Evolutionary conservation across 805 yeast species (phyloP), one percentile per base, ranked within the genome.

Genomic region (Blastobotrys parvus): DNA sequence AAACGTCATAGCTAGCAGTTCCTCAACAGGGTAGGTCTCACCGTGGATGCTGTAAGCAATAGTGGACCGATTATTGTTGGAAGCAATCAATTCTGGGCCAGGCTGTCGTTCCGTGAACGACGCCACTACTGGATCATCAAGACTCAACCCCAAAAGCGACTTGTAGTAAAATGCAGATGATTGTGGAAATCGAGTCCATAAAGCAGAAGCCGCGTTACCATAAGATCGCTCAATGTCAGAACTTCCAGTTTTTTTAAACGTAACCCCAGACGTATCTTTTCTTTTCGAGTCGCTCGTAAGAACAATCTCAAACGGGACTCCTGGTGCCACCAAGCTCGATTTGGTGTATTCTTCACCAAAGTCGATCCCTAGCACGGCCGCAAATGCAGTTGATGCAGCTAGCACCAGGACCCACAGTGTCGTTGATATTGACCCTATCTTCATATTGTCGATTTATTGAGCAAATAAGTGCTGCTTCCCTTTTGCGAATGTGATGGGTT

Each of bases 201-300:
- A 67, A 0, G 84, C 71, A 16, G 76, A 69, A 1, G 88, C 82
- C n/a, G 79, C 72, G 1, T 86, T 74, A 3, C 97, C 97, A 58
- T 78, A 87, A 1, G 77, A 65, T 53, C 97, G 72, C 56, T 83
- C 90, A 3, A 53, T 19, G 16, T 44, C 46, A 21, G 23, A 31
- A 15, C 35, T 39, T 11, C 38, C 16, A 3, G 36, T 27, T 23
- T 65, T 53, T 39, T 78, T 74, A 47, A 89, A 69, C 0, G 84
- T 80, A 10, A 92, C 53, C 1, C 94, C 96, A 3, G 89, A 74
- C 3, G 80, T 68, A 55, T 90, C 97, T 60, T 92, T 92, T 45
- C 98, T 72, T 63, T 88, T 86, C 2, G 95, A 82, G 55, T 92
- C 97, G 20, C 86, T 81, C 3, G 97, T 86, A 48, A 92, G 67